A percentile compares a stretch with the other conserved stretches of the same genome.
Evolutionary conservation across 257 asterid species (phyloP).

Genomic region (Coffea canephora): DNA sequence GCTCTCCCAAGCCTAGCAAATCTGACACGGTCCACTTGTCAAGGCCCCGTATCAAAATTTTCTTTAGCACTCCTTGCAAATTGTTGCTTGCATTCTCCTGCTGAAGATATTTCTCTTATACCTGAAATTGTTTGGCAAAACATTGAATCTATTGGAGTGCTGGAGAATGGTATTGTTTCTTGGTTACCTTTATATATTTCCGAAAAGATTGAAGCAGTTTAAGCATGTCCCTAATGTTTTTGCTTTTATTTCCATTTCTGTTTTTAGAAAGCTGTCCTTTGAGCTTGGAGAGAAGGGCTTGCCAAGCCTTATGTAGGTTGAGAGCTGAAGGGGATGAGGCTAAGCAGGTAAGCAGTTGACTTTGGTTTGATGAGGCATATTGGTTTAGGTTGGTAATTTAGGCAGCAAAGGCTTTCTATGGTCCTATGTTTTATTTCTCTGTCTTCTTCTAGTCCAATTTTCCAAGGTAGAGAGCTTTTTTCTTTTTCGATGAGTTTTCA

Average conservation of each 20-base stretch:
- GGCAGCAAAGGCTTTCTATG: neutral
- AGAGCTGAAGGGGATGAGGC: slow-evolving; percentile 74
- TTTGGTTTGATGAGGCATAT: slow-evolving; percentile 8
- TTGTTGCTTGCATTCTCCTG: slow-evolving; percentile 74
- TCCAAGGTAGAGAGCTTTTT: neutral
- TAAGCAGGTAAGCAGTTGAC: slow-evolving; percentile 56
- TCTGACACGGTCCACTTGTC: slow-evolving; percentile 57
- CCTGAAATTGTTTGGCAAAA: slow-evolving; percentile 84
- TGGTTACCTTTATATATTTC: slow-evolving; percentile 16
- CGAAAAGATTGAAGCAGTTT: slow-evolving; percentile 4
- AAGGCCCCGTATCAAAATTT: slow-evolving; percentile 66
- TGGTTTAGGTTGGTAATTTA: slow-evolving; percentile 8
- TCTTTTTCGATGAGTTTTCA: neutral
- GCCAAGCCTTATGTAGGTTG: slow-evolving; percentile 72
- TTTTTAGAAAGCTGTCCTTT: slow-evolving; percentile 59
- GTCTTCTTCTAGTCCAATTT: slow-evolving; percentile 9
- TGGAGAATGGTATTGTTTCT: slow-evolving; percentile 51
- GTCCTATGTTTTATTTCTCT: neutral
- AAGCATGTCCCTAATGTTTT: slow-evolving; percentile 14
- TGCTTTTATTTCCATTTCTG: slow-evolving; percentile 23
- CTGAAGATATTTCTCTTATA: slow-evolving; percentile 76
- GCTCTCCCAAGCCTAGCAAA: slow-evolving; percentile 66
- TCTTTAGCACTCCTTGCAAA: slow-evolving; percentile 79
- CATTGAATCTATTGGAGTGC: slow-evolving; percentile 69
- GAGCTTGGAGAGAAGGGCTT: slow-evolving; percentile 65